Conservation (phyloP, 768 basidiomycete genomes). For the Russula foetens region DNA sequence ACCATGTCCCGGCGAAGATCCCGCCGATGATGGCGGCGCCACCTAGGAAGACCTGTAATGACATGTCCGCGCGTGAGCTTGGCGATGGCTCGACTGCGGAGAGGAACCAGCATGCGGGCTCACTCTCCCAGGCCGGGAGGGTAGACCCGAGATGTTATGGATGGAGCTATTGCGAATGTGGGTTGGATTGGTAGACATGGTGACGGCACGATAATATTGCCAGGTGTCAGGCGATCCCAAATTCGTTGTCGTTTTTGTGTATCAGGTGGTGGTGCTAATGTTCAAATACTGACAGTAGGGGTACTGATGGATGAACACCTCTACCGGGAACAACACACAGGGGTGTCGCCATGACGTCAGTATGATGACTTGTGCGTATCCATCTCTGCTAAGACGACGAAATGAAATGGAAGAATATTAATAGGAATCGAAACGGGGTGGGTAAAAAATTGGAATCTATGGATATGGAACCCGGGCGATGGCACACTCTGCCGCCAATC, state of each 20-base stretch:
- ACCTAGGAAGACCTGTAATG: constrained; percentile 4
- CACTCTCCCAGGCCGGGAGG: constrained; percentile 1
- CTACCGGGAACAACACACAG: no score
- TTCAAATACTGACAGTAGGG: no score
- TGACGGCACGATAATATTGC: neutral
- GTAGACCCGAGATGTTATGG: neutral
- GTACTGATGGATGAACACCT: no score
- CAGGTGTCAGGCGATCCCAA: neutral
- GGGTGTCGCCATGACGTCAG: no score
- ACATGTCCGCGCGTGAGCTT: neutral
- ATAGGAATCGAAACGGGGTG: no score
- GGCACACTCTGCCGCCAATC: neutral
- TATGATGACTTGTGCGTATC: no score
- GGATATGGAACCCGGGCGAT: neutral
- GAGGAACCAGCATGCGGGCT: neutral
- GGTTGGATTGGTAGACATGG: neutral
- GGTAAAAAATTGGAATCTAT: neutral
- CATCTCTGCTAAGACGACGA: no score
- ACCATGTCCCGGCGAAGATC: constrained; percentile 5
- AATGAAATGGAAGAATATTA: no score
- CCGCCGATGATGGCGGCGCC: constrained; percentile 5
- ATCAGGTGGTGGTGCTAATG: no score
- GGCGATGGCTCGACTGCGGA: neutral
- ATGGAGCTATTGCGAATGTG: no score
- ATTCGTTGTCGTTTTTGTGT: neutral